Evolutionary conservation across 371 early-diverging fungal genomes (phyloP).

Genomic region (Mucor racemosus): DNA sequence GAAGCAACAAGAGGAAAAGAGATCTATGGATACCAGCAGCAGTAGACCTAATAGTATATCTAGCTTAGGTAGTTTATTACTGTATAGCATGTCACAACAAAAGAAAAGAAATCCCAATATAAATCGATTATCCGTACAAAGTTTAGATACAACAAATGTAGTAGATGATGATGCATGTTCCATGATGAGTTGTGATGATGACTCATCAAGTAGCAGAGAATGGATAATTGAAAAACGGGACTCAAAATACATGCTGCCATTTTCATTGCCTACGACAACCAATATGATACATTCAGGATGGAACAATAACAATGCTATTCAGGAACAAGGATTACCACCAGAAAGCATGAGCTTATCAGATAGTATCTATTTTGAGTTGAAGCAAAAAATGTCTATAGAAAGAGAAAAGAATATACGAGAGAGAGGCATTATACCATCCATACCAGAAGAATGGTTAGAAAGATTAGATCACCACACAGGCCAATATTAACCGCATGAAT

Average conservation of each 20-base stretch:
- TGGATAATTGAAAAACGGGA: slow-evolving; percentile 50
- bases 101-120: neutral
- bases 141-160: slow-evolving; percentile 9
- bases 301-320: slow-evolving; percentile 14
- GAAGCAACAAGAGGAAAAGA: slow-evolving; percentile 13
- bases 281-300: slow-evolving; percentile 24
- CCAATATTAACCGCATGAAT: slow-evolving; percentile 1
- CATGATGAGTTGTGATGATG: neutral
- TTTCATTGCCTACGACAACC: slow-evolving; percentile 51
- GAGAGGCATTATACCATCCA: slow-evolving; percentile 41
- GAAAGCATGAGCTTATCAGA: slow-evolving; percentile 28
- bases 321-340: neutral
- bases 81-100: slow-evolving; percentile 6
- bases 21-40: slow-evolving; percentile 15
- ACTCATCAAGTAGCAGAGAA: slow-evolving; percentile 11
- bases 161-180: slow-evolving; percentile 10
- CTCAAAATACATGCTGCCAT: slow-evolving; percentile 56
- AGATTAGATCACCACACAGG: slow-evolving; percentile 36
- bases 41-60: slow-evolving; percentile 39
- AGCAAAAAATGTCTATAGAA: slow-evolving; percentile 37
- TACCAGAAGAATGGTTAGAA: slow-evolving; percentile 58
- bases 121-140: neutral
- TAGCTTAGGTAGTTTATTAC: slow-evolving; percentile 37
- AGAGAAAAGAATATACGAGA: slow-evolving; percentile 33
- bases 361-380: slow-evolving; percentile 35